Evolutionary conservation across 176 grass and related monocot species (phyloP).

Genomic region (Lolium perenne): DNA sequence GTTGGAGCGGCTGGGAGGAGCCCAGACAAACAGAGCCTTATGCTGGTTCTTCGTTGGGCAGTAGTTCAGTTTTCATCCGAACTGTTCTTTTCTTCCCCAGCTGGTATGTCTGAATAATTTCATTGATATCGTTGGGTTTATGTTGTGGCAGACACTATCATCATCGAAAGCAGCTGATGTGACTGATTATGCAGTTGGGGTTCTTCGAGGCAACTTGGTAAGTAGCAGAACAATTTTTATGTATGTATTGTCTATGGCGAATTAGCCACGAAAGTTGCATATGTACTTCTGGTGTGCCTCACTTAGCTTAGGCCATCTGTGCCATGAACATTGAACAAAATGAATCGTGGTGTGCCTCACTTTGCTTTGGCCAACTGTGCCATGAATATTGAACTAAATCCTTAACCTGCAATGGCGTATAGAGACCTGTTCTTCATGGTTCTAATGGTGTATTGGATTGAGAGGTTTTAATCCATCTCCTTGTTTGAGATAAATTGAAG

Average conservation of each 20-base stretch:
- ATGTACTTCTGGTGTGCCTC: constrained; percentile 1
- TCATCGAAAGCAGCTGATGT: constrained; percentile 63
- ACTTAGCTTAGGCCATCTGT: not conserved
- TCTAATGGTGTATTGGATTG: constrained; percentile 4
- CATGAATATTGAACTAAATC: not conserved
- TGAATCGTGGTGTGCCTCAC: not conserved
- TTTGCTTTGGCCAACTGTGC: not conserved
- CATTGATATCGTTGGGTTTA: constrained; percentile 27
- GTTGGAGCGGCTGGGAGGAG: too few relatives aligned
- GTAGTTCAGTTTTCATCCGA: constrained; percentile 14
- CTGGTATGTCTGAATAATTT: not conserved
- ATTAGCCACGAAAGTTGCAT: constrained; percentile 2
- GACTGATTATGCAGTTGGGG: constrained; percentile 77
- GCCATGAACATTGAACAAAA: not conserved
- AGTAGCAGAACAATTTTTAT: constrained; percentile 21
- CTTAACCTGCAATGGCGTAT: not conserved
- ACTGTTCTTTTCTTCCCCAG: not conserved
- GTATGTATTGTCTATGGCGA: not conserved
- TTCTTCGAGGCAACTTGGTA: constrained; percentile 79
- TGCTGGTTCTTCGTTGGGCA: constrained; percentile 26
- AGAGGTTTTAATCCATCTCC: constrained; percentile 15
- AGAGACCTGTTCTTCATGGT: not conserved
- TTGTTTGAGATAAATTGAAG: constrained; percentile 6
- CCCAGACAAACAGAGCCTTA: not conserved
- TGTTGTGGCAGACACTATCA: constrained; percentile 66